phyloP scores from a whole-genome alignment of 2,329 filamentous ascomycete genomes.

The Aspergillus sp. region DNA sequence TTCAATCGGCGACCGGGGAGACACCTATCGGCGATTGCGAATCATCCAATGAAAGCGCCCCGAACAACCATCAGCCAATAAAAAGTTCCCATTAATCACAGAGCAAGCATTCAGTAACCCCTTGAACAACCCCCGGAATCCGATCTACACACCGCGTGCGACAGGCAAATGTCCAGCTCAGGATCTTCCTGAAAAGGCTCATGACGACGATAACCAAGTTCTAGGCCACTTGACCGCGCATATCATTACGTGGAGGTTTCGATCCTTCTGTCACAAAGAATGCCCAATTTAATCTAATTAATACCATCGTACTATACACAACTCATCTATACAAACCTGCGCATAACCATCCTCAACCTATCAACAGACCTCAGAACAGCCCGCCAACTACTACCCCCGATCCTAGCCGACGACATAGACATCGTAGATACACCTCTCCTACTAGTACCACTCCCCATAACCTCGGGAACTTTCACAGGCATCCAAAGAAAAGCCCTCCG shows the following conservation, averaged over 20 bases:
- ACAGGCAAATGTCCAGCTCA: background rate
- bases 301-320: too few species aligned
- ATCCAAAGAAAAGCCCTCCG: background rate
- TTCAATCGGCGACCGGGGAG: background rate
- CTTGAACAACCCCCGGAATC: background rate
- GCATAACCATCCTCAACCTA: background rate
- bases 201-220: background rate
- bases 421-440: background rate
- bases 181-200: background rate
- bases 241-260: background rate
- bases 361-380: background rate
- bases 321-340: background rate
- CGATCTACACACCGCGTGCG: background rate
- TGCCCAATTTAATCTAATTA: background rate
- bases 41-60: background rate
- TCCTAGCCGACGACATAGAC: background rate
- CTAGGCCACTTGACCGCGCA: conserved; percentile 1
- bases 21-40: background rate
- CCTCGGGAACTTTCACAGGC: background rate
- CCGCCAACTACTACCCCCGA: background rate
- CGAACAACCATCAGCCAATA: background rate
- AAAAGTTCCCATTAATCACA: background rate
- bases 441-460: background rate
- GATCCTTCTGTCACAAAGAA: too few species aligned
- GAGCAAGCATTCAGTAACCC: background rate